Evolutionary conservation across 2,329 filamentous ascomycete genomes (phyloP).

Genomic region (Juglanconis oblonga): DNA sequence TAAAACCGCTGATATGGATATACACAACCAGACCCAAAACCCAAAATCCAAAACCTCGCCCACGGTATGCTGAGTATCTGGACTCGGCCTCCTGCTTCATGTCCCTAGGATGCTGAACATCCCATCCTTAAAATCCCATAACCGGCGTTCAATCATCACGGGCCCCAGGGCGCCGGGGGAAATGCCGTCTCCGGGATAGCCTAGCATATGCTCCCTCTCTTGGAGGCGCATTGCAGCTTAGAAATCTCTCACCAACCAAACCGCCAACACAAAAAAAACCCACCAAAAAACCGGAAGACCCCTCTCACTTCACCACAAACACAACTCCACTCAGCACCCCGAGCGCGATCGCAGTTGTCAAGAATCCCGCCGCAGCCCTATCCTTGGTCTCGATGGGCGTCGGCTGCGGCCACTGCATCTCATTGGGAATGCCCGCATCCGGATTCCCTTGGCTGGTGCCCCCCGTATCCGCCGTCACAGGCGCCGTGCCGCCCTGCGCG

Average conservation of each 20-base stretch:
- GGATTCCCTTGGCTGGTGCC: slow-evolving; percentile 56
- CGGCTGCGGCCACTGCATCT: slow-evolving; percentile 25
- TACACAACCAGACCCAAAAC: too few relatives aligned
- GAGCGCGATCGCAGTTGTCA: slow-evolving; percentile 48
- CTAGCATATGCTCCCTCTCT: background rate
- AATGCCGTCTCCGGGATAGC: background rate
- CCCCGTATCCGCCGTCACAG: slow-evolving; percentile 53
- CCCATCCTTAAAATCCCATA: background rate
- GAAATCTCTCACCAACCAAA: too few relatives aligned
- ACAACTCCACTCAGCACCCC: slow-evolving; percentile 48
- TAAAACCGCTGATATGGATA: too few relatives aligned
- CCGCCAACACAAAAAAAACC: background rate
- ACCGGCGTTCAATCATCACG: background rate
- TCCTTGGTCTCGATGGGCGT: slow-evolving; percentile 47
- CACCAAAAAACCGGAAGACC: background rate
- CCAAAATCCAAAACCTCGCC: too few relatives aligned
- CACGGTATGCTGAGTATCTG: too few relatives aligned
- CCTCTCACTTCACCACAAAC: slow-evolving; percentile 42
- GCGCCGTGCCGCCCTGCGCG: slow-evolving; percentile 29
- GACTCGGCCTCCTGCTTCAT: too few relatives aligned
- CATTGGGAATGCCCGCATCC: slow-evolving; percentile 38
- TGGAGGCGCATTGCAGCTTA: background rate
- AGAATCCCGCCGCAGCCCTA: slow-evolving; percentile 52
- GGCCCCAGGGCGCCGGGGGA: background rate
- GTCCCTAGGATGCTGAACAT: background rate